phyloP scores from a whole-genome alignment of 1,284 basidiomycete genomes.

The Anthracocystis panici-leucophaei region DNA sequence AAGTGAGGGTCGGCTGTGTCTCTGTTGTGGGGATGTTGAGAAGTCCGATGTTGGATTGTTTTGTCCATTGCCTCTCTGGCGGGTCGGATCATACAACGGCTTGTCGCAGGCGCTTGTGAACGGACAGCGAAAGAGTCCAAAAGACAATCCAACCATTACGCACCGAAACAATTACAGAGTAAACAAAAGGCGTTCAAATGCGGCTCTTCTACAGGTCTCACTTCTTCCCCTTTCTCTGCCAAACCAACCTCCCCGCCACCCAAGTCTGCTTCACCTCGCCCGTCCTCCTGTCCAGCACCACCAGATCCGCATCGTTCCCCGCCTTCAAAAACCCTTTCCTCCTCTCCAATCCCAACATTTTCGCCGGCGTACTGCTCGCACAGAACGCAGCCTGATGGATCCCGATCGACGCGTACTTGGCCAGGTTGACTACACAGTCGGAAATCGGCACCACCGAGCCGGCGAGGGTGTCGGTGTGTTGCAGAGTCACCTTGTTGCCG shows the following conservation, averaged over 20 bases:
- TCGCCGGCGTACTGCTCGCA: slow-evolving; percentile 84
- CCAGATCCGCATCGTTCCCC: slow-evolving; percentile 82
- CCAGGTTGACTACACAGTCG: slow-evolving; percentile 84
- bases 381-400: slow-evolving; percentile 85
- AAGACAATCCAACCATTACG: background rate
- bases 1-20: too few relatives aligned
- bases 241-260: slow-evolving; percentile 76
- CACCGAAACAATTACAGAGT: background rate
- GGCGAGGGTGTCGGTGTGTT: slow-evolving; percentile 86
- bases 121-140: too few relatives aligned
- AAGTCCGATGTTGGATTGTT: too few relatives aligned
- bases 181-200: too few relatives aligned
- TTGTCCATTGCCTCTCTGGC: too few relatives aligned
- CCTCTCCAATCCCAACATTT: slow-evolving; percentile 80
- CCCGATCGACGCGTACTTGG: slow-evolving; percentile 82
- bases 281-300: slow-evolving; percentile 78
- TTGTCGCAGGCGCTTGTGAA: too few relatives aligned
- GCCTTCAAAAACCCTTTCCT: slow-evolving; percentile 82
- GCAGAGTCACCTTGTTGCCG: slow-evolving; percentile 82
- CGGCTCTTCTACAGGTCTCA: background rate
- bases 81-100: too few relatives aligned
- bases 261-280: slow-evolving; percentile 82
- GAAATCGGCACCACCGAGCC: slow-evolving; percentile 80
- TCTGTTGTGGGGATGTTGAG: too few relatives aligned
- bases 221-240: slow-evolving; percentile 8